Evolutionary conservation across 2,329 filamentous ascomycete genomes (phyloP), one percentile per base, ranked within the genome.

Genomic region (Lecanicillium sp.): DNA sequence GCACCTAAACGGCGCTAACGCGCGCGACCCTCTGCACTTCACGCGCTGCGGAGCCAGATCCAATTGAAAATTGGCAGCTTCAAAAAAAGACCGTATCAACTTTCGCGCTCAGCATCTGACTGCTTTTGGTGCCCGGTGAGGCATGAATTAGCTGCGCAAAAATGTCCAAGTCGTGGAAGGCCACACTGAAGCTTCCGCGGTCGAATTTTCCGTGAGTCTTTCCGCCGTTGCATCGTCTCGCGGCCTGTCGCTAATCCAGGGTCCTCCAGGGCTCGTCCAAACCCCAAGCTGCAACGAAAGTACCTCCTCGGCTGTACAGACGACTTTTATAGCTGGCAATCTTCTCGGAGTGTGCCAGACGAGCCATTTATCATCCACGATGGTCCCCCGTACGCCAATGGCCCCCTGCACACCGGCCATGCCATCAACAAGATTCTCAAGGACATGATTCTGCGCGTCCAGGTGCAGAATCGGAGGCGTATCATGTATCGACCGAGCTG

Each of bases 381-480:
- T 78, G 92, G 92, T 1, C 92, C 92, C 0, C 92, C 92, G 0
- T 98, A 97, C 59, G 92, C 92, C 46, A 98, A 98, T 64, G 92
- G 92, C 12, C 76, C 74, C 32, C 74, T 98, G 9, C 92, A 98
- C 55, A 79, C 94, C 44, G 92, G 92, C 3, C 92, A 98, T 68
- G 88, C 92, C 27, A 68, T 98, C 56, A 98, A 98, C 64, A 98
- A 98, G 65, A 83, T 97, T 50, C 71, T 95, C 43, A 98, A 98
- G 68, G 92, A 98, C 62, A 85, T 97, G 53, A 86, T 94, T 45
- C 72, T 88, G 50, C 78, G 92, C 29, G 79, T 83, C 44, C 80
- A 95, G 64, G 67, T 97, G 44, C 79, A 85, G 44, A 74, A 82
- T 54, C 92, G 72, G 50, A 52, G 50, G 53, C 72, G 77, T 45